Evolutionary conservation across 2,329 filamentous ascomycete genomes (phyloP).

Genomic region (Fusarium algeriense): DNA sequence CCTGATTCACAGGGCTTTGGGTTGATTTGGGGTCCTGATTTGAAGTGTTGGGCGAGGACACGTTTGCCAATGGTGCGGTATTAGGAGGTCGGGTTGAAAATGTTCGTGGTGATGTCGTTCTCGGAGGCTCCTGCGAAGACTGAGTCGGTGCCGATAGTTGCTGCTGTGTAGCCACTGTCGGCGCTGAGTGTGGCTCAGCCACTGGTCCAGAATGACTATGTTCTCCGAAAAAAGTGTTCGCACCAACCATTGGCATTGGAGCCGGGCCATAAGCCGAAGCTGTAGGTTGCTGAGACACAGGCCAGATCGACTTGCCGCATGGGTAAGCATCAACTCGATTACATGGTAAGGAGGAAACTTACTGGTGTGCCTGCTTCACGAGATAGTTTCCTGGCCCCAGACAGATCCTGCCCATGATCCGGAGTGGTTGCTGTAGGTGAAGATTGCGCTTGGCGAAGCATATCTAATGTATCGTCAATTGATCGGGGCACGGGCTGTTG

Average conservation of each 20-base stretch:
- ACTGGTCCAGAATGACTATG: background rate
- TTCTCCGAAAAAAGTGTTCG: constrained; percentile 55
- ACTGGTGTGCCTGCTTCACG: constrained; percentile 1
- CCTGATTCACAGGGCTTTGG: background rate
- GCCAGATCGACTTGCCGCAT: background rate
- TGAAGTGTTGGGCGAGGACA: background rate
- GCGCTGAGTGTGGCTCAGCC: background rate
- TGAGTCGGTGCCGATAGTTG: background rate
- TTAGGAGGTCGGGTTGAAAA: background rate
- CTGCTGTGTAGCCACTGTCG: background rate
- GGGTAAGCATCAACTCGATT: constrained; percentile 8
- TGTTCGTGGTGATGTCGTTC: background rate
- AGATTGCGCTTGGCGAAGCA: background rate
- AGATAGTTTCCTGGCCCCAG: background rate
- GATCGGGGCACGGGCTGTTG: constrained; percentile 17
- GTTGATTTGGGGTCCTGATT: background rate
- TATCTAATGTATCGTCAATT: constrained; percentile 32
- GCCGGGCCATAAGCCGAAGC: constrained; percentile 17
- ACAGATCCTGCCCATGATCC: background rate
- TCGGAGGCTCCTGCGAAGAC: background rate
- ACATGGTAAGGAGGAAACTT: background rate
- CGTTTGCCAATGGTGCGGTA: background rate
- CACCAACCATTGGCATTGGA: constrained; percentile 52
- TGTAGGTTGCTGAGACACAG: constrained; percentile 10
- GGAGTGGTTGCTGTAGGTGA: background rate